A percentile compares a stretch with the other conserved stretches of the same genome.
Conservation (phyloP, 192 early-diverging fungal species). For the Podila minutissima region DNA sequence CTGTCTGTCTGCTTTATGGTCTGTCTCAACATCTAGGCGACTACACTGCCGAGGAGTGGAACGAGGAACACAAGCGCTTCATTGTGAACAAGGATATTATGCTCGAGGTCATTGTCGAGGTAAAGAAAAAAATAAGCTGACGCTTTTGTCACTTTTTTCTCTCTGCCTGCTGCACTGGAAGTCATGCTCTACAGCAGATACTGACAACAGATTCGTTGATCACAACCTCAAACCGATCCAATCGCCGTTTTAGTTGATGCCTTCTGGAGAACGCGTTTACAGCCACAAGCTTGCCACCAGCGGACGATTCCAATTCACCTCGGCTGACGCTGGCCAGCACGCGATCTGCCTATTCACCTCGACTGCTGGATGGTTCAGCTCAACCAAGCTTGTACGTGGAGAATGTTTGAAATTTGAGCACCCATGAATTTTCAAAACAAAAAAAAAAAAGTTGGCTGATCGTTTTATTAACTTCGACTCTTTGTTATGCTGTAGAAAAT, state of each 20-base stretch:
- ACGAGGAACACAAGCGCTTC: conserved; percentile 65
- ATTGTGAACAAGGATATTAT: conserved; percentile 68
- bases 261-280: conserved; percentile 61
- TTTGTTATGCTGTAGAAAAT: conserved; percentile 42
- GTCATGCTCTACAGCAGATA: neutral
- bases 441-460: conserved; percentile 41
- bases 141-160: conserved; percentile 5
- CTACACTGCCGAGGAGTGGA: conserved; percentile 87
- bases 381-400: conserved; percentile 66
- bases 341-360: conserved; percentile 84
- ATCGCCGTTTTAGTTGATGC: conserved; percentile 53
- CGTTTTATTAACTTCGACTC: conserved; percentile 5
- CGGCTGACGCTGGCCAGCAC: conserved; percentile 91
- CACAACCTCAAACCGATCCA: neutral
- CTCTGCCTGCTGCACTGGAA: neutral
- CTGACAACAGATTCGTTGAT: conserved; percentile 1
- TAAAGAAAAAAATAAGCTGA: conserved; percentile 17
- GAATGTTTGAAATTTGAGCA: neutral
- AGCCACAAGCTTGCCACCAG: conserved; percentile 75
- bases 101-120: conserved; percentile 78
- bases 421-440: neutral
- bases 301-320: conserved; percentile 92
- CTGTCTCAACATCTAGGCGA: conserved; percentile 44
- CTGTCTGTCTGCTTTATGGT: neutral
- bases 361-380: conserved; percentile 74